Base-by-base conservation (phyloP, 2,329 filamentous ascomycete species). In the Penicillium sp. region DNA sequence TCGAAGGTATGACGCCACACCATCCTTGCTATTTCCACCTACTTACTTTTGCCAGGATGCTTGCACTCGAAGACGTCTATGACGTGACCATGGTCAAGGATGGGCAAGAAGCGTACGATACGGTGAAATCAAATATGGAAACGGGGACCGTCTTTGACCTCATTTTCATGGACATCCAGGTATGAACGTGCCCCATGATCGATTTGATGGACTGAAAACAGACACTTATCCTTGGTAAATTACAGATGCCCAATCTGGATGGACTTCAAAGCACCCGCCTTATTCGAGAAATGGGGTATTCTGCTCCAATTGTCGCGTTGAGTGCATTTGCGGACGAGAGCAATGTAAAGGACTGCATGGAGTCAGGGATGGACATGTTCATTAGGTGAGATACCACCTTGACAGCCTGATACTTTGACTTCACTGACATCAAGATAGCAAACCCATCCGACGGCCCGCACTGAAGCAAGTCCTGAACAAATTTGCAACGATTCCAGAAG, bases 331-430 rank as follows among this genome's bases (percentile, higher is more conserved):
- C 90, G 0, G 92, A 96, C 69, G 92, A 96, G 72, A 91, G 87
- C 74, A 96, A 96, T 67, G 86, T 93, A 45, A 89, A 88, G 73
- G 90, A 93, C 70, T 90, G 90, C 73, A 89, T 95, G 72, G 91
- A 93, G 58, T 91, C 88, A 1, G 93, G 93, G 54, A 96, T 96
- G 92, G 86, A 96, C 68, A 91, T 92, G 77, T 96, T 96, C 73
- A 80, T 96, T 29, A 82, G 81, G 41, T 68, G 27, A 41, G 59
- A 33, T 29, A n/a, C 24, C 5, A 27, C 29, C 6, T 16, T 2
- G 5, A 3, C 10, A 45, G 43, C 3, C 21, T 14, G 8, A 45
- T 5, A 45, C 21, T 44, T 44, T 11, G n/a, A 19, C 11, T 44
- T 44, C 41, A 26, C 45, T 47, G 26, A 47, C 16, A 11, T n/a